Evolutionary conservation across 192 early-diverging fungal genomes (phyloP).

Genomic region (Lunasporangiospora selenospora): DNA sequence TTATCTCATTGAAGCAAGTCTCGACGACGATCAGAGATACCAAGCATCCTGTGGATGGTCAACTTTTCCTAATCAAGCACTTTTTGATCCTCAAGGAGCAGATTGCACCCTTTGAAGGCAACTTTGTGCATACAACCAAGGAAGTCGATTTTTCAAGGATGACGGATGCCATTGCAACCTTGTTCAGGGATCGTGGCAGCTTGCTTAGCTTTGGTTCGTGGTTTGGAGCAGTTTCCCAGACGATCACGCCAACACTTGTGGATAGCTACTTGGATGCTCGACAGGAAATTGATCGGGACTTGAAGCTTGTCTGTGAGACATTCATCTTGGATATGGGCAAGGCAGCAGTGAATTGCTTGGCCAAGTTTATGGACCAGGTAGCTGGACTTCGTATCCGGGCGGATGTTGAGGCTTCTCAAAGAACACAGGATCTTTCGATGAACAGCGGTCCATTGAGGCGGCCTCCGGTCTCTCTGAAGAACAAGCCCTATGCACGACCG

Average conservation of each 20-base stretch:
- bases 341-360: constrained; percentile 65
- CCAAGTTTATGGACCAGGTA: constrained; percentile 74
- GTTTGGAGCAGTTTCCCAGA: constrained; percentile 46
- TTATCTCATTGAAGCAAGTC: constrained; percentile 54
- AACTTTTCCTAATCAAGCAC: constrained; percentile 88
- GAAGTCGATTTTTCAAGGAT: constrained; percentile 71
- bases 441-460: constrained; percentile 10
- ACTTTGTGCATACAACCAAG: constrained; percentile 75
- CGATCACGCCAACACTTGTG: constrained; percentile 56
- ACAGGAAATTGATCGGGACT: constrained; percentile 68
- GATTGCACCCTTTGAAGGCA: constrained; percentile 77
- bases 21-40: constrained; percentile 24
- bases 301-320: constrained; percentile 78
- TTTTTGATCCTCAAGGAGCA: constrained; percentile 85
- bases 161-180: constrained; percentile 51
- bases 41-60: constrained; percentile 67
- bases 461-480: constrained; percentile 47
- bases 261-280: constrained; percentile 54
- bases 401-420: constrained; percentile 40
- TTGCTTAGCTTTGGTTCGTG: constrained; percentile 46
- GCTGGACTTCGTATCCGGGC: constrained; percentile 59
- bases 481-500: constrained; percentile 58
- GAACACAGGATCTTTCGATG: constrained; percentile 18
- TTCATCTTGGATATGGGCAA: constrained; percentile 77
- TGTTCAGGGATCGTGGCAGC: constrained; percentile 34